phyloP scores from a whole-genome alignment of 148 eudicot species.

The Chenopodium quinoa region DNA sequence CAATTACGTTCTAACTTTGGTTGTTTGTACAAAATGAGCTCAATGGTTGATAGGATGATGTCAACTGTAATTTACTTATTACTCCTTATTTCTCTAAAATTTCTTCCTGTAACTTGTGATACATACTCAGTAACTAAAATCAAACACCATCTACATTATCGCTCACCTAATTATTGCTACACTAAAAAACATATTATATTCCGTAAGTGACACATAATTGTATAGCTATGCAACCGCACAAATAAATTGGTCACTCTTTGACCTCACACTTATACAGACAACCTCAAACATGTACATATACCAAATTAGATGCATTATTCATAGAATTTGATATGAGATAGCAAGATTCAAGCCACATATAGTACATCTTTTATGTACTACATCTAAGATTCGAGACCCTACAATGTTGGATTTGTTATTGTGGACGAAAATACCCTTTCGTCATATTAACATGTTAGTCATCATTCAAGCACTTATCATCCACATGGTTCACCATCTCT shows the following conservation, averaged over 20 bases:
- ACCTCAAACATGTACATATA: background rate
- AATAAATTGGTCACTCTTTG: background rate
- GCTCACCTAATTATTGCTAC: no score
- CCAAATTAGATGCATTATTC: background rate
- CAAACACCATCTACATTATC: no score
- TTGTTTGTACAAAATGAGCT: no score
- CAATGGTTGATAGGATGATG: no score
- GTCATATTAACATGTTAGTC: background rate
- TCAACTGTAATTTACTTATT: no score
- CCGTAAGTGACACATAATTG: no score
- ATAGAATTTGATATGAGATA: background rate
- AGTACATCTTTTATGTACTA: background rate
- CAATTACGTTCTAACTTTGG: no score
- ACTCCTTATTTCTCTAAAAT: no score
- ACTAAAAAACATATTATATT: no score
- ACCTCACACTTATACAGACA: background rate
- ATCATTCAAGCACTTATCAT: background rate
- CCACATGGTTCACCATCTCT: background rate
- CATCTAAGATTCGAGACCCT: constrained; percentile 1
- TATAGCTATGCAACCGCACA: background rate
- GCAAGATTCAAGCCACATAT: background rate
- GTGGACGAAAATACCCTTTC: background rate
- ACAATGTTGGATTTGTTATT: background rate
- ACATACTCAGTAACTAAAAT: no score
- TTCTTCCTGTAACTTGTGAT: no score